Evolutionary conservation across 2,329 filamentous ascomycete species (phyloP), one percentile per base, ranked within the genome.

Genomic region (Paecilomyces sp.): DNA sequence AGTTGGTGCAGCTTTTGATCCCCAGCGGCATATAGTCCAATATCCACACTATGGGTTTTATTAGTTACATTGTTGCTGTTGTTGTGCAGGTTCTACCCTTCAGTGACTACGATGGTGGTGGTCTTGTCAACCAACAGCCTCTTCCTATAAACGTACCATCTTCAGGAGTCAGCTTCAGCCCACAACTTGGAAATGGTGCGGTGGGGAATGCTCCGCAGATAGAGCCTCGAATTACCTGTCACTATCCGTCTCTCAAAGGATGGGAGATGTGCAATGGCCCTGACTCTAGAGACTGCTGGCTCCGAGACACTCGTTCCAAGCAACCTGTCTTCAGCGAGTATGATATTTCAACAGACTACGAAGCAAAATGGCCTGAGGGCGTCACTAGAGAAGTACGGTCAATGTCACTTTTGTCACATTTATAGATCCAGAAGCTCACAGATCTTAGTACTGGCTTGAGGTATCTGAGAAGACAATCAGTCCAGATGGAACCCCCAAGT

Each of bases 241-340:
- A 55, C 12, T 55, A 55, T 18, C 54, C 54, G 34, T 31, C 24
- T 28, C 54, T 55, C 3, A 36, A 12, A 15, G 54, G 54, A 30
- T 55, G 54, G 54, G 54, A 55, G 6, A 13, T 55, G 30, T 55
- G 54, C 54, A 55, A 55, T 34, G 54, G 54, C 4, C 54, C 54
- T 31, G 30, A 36, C 4, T 55, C 54, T 15, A 28, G 54, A 22
- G 18, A 55, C n/a, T 55, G 54, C 34, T 55, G 54, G 54, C 54
- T 55, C 6, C 54, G 54, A 3, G 54, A 55, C 15, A 55, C 30
- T 18, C 9, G 18, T 31, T 30, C 24, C 11, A 55, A 33, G 30
- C 54, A 55, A n/a, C 54, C 54, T 13, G 8, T 55, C 54, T 55
- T 55, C 30, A 55, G 54, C 34, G 11, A 55, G 28, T 55, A 31